These are phyloP conservation scores for Brettanomyces nanus DNA, from an alignment of 805 yeast genomes.

Conservation along the genomic window DNA sequence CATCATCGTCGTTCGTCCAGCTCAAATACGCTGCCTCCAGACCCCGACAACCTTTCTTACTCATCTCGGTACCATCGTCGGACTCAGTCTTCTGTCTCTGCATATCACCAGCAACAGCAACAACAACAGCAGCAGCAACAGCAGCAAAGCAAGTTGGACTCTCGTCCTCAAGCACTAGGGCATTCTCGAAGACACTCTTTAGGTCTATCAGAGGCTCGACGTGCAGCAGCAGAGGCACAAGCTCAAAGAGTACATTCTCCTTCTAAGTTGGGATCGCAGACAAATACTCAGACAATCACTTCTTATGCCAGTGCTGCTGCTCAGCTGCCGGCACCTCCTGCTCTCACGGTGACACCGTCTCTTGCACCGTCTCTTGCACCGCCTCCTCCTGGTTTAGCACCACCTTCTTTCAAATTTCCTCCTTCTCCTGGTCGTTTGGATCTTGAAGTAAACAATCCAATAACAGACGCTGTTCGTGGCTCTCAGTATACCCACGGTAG, in stretches of 20 bases:
- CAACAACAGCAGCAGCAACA: too few relatives aligned
- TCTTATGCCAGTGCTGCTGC: neutral
- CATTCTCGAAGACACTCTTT: conserved; percentile 89
- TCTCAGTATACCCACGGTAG: conserved; percentile 13
- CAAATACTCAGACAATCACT: neutral
- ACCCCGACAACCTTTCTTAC: conserved; percentile 1
- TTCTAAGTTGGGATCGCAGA: conserved; percentile 12
- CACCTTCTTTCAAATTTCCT: conserved; percentile 50
- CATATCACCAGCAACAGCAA: conserved; percentile 15
- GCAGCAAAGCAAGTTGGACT: conserved; percentile 6
- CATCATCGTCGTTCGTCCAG: neutral
- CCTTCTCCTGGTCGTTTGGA: conserved; percentile 28
- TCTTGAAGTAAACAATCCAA: conserved; percentile 7
- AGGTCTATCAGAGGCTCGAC: conserved; percentile 86
- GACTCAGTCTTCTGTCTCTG: conserved; percentile 32
- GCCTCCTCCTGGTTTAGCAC: conserved; percentile 8
- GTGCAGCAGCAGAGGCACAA: conserved; percentile 91
- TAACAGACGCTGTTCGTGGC: conserved; percentile 5
- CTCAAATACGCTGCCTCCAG: conserved; percentile 9
- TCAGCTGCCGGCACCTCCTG: conserved; percentile 2
- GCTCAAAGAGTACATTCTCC: conserved; percentile 50
- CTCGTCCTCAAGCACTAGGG: conserved; percentile 40
- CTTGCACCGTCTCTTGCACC: conserved; percentile 4
- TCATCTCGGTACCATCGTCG: conserved; percentile 34
- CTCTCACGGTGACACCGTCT: conserved; percentile 7